Conservation (phyloP, 257 asterid genomes). For the Paulownia fortunei region DNA sequence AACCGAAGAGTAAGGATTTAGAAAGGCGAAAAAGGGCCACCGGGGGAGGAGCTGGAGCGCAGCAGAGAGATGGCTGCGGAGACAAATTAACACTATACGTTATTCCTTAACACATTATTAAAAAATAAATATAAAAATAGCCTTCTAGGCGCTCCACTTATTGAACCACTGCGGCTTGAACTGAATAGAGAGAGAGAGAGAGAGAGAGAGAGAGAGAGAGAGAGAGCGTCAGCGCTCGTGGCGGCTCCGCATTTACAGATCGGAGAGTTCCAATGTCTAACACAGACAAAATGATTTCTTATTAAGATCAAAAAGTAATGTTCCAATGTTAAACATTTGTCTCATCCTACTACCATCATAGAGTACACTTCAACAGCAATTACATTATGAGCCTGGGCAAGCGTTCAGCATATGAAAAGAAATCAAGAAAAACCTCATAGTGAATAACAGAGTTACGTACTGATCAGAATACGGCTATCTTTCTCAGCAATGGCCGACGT, state of each 20-base stretch:
- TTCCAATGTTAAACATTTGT: too few relatives aligned
- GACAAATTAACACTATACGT: too few relatives aligned
- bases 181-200: too few relatives aligned
- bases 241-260: neutral
- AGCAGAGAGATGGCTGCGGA: too few relatives aligned
- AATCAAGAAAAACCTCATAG: neutral
- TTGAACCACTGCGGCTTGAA: too few relatives aligned
- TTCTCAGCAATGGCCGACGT: slow-evolving; percentile 1
- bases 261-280: neutral
- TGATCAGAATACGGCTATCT: neutral
- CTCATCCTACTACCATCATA: neutral
- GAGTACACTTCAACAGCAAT: neutral
- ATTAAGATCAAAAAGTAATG: neutral
- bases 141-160: too few relatives aligned
- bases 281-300: neutral
- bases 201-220: neutral
- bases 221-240: neutral
- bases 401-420: neutral
- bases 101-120: too few relatives aligned
- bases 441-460: neutral
- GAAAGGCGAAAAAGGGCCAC: too few relatives aligned
- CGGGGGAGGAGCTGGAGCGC: too few relatives aligned
- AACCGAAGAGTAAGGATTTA: too few relatives aligned
- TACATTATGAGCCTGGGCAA: neutral
- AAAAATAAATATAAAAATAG: too few relatives aligned